Base-by-base conservation (phyloP, 2,329 filamentous ascomycete genomes). In the Cytospora schulzeri region DNA sequence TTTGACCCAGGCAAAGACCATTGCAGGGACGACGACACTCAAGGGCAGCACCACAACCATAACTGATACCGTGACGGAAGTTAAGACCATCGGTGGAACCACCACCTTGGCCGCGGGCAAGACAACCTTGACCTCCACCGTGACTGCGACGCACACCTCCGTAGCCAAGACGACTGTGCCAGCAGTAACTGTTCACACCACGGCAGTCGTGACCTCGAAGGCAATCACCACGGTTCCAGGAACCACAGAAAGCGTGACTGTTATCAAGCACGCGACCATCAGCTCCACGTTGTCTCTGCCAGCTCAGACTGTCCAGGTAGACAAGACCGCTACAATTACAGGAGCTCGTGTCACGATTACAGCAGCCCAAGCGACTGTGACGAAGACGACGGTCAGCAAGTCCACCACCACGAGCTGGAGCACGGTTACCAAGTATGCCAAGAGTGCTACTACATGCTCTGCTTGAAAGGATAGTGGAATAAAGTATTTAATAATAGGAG, bases 141-240 rank as follows among this genome's bases (percentile, higher is more conserved):
- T 64, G 33, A 60, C 54, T 15, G 22, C 22, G 22, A 51, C 57
- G 11, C 55, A 50, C 19, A 55, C 53, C 9, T 61, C 58, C 5
- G 41, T 61, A 28, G 54, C 58, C 28, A 67, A 57, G 58, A 56
- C 65, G 3, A 65, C 58, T 24, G 53, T 9, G n/a, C 41, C 41
- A 8, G 41, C n/a, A 9, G 8, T 48, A 22, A 48, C 41, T 2
- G n/a, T 48, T 11, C n/a, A 48, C 3, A 22, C 41, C 41, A 48
- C 41, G 41, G 41, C 19, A 48, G 2, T 22, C 19, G 41, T 48
- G n/a, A 48, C 41, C 19, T 48, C 54, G 35, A 60, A 60, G 59
- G 6, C 59, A 12, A 41, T 54, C 33, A 51, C 55, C 12, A 61
- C 58, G 12, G 50, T 33, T 41, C 24, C 58, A 15, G 58, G 50